A percentile compares a stretch with the other conserved stretches of the same genome.
These are phyloP conservation scores for Saturnispora diversa DNA, from an alignment of 805 yeast species.

Conservation along the genomic window DNA sequence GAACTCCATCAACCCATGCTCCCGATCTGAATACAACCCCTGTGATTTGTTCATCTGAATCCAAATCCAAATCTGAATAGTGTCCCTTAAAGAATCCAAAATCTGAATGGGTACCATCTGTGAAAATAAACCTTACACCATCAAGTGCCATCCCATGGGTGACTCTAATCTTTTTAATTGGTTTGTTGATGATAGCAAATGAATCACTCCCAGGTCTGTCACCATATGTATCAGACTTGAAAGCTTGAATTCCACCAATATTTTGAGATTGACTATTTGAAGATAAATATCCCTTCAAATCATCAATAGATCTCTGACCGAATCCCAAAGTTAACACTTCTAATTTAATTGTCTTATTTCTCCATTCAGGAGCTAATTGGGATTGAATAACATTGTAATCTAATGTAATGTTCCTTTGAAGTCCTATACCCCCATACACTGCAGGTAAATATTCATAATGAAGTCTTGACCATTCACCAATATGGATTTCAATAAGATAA, in stretches of 20 bases:
- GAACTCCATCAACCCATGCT: conserved; percentile 84
- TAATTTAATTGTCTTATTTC: conserved; percentile 37
- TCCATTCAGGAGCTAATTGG: conserved; percentile 29
- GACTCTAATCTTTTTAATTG: conserved; percentile 47
- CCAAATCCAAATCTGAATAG: conserved; percentile 49
- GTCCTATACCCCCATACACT: conserved; percentile 52
- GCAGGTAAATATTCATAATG: conserved; percentile 55
- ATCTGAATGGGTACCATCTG: conserved; percentile 19
- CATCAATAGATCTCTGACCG: conserved; percentile 43
- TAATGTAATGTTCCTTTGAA: conserved; percentile 43
- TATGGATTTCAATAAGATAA: conserved; percentile 62
- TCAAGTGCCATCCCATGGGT: conserved; percentile 75
- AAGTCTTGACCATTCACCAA: conserved; percentile 51
- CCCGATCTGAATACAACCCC: conserved; percentile 67
- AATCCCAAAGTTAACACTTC: conserved; percentile 55
- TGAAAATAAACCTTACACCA: conserved; percentile 56
- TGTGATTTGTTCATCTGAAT: conserved; percentile 48
- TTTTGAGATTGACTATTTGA: conserved; percentile 18
- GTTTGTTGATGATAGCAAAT: conserved; percentile 14
- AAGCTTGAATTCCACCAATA: conserved; percentile 15
- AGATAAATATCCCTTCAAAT: conserved; percentile 34
- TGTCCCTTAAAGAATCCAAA: conserved; percentile 49
- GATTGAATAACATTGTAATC: conserved; percentile 39
- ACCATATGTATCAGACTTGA: conserved; percentile 23
- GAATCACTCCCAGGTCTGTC: conserved; percentile 14